These are phyloP conservation scores for Phialemoniopsis sp. DNA, from an alignment of 2,329 filamentous ascomycete genomes.

Conservation along the genomic window DNA sequence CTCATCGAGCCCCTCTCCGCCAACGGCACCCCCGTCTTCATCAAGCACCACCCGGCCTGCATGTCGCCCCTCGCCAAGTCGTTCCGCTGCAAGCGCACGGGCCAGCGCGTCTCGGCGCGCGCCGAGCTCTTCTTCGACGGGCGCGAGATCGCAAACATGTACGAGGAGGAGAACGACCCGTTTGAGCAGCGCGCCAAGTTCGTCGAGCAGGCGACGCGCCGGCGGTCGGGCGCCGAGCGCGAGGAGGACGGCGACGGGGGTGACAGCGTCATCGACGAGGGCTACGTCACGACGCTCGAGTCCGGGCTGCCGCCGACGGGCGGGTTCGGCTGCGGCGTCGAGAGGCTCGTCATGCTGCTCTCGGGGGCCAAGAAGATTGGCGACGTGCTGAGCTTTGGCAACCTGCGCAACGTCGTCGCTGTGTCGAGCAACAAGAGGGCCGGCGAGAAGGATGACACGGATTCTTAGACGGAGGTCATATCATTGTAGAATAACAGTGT, in stretches of 20 bases:
- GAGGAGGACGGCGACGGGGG: constrained; percentile 40
- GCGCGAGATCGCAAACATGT: constrained; percentile 89
- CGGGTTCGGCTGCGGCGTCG: constrained; percentile 92
- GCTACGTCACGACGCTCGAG: constrained; percentile 79
- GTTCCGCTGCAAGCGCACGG: constrained; percentile 63
- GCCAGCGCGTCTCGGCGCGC: constrained; percentile 73
- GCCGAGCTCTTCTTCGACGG: constrained; percentile 81
- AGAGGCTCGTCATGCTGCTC: constrained; percentile 89
- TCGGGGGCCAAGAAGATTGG: constrained; percentile 73
- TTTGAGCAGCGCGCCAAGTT: constrained; percentile 84
- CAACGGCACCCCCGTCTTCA: constrained; percentile 69
- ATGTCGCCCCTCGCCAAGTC: constrained; percentile 91
- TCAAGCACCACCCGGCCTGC: constrained; percentile 83
- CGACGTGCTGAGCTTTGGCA: constrained; percentile 88
- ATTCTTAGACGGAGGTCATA: too few species aligned
- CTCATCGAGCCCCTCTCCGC: constrained; percentile 72
- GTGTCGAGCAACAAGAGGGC: constrained; percentile 23
- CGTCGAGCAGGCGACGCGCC: constrained; percentile 41
- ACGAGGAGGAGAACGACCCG: constrained; percentile 96
- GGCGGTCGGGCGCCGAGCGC: constrained; percentile 21
- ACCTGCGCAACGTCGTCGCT: constrained; percentile 63
- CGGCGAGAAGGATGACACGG: too few species aligned
- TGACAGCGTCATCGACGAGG: constrained; percentile 60
- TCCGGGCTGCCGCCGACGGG: constrained; percentile 93
- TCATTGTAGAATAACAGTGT: too few species aligned